Conservation (phyloP, 345 rosid genomes). For the Salix brachista region DNA sequence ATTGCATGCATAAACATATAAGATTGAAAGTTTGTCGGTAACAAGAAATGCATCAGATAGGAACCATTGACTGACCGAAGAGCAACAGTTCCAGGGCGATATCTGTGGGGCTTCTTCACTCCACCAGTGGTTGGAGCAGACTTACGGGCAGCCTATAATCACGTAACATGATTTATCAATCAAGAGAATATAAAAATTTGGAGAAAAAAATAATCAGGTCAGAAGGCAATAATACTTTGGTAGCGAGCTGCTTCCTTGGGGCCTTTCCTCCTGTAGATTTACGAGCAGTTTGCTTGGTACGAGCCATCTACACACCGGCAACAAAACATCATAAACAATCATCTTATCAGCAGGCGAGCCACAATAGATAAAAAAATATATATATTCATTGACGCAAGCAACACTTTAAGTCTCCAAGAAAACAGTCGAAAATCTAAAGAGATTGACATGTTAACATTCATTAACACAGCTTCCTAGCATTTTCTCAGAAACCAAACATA, state of each 20-base stretch:
- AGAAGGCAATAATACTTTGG: constrained; percentile 43
- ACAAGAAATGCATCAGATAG: no score
- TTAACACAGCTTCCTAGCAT: not conserved
- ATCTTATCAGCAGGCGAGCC: not conserved
- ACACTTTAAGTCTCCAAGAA: not conserved
- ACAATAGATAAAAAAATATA: not conserved
- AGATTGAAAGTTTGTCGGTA: no score
- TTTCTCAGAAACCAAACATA: not conserved
- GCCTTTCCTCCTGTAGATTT: constrained; percentile 97
- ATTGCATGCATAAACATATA: no score
- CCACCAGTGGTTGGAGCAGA: constrained; percentile 23
- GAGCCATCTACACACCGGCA: constrained; percentile 49
- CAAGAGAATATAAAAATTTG: not conserved
- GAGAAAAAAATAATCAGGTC: not conserved
- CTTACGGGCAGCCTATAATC: constrained; percentile 16
- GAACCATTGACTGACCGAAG: constrained; percentile 8
- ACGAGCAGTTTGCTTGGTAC: constrained; percentile 95
- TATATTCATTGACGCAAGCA: not conserved
- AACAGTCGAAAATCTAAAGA: not conserved
- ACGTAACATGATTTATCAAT: no score
- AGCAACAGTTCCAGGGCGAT: constrained; percentile 25
- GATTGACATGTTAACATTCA: no score
- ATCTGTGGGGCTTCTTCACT: constrained; percentile 19
- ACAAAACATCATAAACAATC: not conserved
- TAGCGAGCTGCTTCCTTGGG: constrained; percentile 94